Conservation (phyloP, 2,329 filamentous ascomycete species). For the Fusarium algeriense region DNA sequence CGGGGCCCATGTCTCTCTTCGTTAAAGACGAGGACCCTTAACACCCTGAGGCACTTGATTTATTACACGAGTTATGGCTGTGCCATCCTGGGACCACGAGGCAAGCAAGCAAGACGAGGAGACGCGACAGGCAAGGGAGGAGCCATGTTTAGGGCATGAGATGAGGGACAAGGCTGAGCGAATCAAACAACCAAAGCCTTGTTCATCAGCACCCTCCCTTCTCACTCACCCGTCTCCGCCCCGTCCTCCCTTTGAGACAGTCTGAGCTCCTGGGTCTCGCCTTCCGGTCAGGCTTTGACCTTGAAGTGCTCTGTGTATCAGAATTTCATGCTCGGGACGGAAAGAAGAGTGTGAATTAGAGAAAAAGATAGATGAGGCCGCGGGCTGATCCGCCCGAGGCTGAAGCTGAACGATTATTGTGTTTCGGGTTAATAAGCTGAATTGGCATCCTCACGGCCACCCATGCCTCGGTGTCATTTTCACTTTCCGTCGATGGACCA, state of each 20-base stretch:
- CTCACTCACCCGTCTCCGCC: constrained; percentile 34
- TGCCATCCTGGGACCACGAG: constrained; percentile 45
- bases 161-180: constrained; percentile 44
- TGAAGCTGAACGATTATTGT: constrained; percentile 40
- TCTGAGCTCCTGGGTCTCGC: constrained; percentile 34
- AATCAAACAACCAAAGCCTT: constrained; percentile 41
- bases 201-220: constrained; percentile 31
- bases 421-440: constrained; percentile 34
- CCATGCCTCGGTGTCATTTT: constrained; percentile 33
- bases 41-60: constrained; percentile 22
- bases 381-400: constrained; percentile 35
- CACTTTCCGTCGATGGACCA: constrained; percentile 23
- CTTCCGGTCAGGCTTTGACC: constrained; percentile 39
- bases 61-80: constrained; percentile 31
- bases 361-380: constrained; percentile 19
- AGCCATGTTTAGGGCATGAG: constrained; percentile 24
- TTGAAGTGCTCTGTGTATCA: constrained; percentile 29
- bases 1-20: constrained; percentile 23
- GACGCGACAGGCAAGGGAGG: constrained; percentile 34
- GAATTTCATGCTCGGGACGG: constrained; percentile 15
- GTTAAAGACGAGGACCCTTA: constrained; percentile 33
- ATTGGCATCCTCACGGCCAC: constrained; percentile 28
- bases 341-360: constrained; percentile 10
- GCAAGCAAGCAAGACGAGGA: constrained; percentile 38
- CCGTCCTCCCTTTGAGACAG: constrained; percentile 35